Evolutionary conservation across 73 alveolate genomes (phyloP), one percentile per base, ranked within the genome.

Genomic region (Paramecium caudatum): DNA sequence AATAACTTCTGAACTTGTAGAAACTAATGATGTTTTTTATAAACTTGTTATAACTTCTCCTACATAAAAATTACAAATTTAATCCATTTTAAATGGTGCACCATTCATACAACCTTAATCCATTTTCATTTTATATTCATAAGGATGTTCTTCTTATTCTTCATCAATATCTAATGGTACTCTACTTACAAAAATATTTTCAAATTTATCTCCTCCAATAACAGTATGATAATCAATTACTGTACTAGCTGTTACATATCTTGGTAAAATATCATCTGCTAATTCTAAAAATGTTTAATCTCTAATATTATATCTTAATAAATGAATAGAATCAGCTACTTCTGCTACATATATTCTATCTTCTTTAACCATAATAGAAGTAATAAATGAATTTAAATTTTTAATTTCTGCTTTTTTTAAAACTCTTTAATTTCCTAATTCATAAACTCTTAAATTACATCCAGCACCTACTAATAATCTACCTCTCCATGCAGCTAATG

Each of bases 141-240:
- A 96, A 46, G 99, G 98, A 80, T 97, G 98, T 83, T 98, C 99
- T 83, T 95, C 98, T 84, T 97, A 96, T 82, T 95, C 98, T 65
- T 97, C 99, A 90, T 96, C 99, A 92, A 97, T 94, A 48, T 96
- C 99, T 49, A 92, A 93, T 23, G 99, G 99, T 13, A 98, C 97
- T 78, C 99, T 91, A 78, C 95, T 91, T 30, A 98, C 97, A 81
- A 96, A 95, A 47, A 97, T 82, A 92, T 97, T 97, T 91, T 98
- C 99, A 86, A 98, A 98, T 92, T 97, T 98, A 94, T 98, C 99
- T 6, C 97, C 97, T 23, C 98, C 98, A 30, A 97, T 97, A 5
- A 97, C 85, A 7, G 99, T 98, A 82, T 98, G 99, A 90, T 96
- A 94, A 95, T 98, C 99, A 33, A 98, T 92, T 36, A 96, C 91